These are phyloP conservation scores for Oryza australiensis DNA, from an alignment of 176 grass and related monocot species.

Conservation along the genomic window DNA sequence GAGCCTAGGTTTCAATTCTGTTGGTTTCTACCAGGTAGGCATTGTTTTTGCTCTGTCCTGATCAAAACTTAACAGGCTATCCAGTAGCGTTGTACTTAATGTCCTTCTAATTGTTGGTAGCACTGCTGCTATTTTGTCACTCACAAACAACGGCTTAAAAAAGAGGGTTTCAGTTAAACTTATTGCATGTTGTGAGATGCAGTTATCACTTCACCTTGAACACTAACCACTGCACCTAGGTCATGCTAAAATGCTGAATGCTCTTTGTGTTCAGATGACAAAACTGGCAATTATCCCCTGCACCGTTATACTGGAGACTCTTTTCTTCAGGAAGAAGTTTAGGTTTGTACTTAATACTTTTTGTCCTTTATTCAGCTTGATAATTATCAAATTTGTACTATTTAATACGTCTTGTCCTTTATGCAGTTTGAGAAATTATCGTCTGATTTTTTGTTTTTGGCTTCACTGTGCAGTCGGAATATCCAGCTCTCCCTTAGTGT, in stretches of 20 bases:
- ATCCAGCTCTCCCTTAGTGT: conserved; percentile 85
- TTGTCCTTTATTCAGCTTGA: conserved; percentile 13
- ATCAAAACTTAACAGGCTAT: conserved; percentile 1
- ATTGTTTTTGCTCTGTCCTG: not conserved
- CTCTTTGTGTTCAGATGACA: conserved; percentile 79
- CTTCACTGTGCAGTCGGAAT: conserved; percentile 63
- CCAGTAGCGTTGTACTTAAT: not conserved
- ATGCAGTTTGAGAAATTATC: not conserved
- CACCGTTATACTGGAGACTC: conserved; percentile 94
- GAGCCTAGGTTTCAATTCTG: conserved; percentile 96
- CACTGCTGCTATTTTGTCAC: not conserved
- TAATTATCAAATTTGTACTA: conserved; percentile 40
- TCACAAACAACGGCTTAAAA: conserved; percentile 18
- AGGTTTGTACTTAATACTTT: conserved; percentile 54
- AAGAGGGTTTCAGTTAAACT: conserved; percentile 31
- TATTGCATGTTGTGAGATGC: conserved; percentile 13
- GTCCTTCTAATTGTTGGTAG: not conserved
- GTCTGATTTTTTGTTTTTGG: conserved; percentile 20
- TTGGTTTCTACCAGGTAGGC: conserved; percentile 97
- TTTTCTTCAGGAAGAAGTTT: conserved; percentile 96
- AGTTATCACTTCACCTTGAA: not conserved
- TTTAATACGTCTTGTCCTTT: conserved; percentile 21
- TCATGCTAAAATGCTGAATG: conserved; percentile 53
- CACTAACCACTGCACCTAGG: conserved; percentile 13
- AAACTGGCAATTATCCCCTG: conserved; percentile 98